A percentile compares a stretch with the other conserved stretches of the same genome.
These are phyloP conservation scores for Galerina marginata DNA, from an alignment of 768 basidiomycete species.

Conservation along the genomic window DNA sequence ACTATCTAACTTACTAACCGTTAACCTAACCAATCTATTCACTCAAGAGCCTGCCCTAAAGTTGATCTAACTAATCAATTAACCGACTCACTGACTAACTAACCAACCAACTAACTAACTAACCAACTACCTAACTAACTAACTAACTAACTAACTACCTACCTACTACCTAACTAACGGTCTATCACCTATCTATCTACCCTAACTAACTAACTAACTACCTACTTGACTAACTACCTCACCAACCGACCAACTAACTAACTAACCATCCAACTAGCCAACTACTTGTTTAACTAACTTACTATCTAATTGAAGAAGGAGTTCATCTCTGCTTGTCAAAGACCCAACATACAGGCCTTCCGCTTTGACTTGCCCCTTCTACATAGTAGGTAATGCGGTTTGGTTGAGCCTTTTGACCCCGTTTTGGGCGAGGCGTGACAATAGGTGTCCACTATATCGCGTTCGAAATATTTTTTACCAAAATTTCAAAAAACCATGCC, in stretches of 20 bases:
- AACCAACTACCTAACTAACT: conserved; percentile 17
- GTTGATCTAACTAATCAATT: not conserved
- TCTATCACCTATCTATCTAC: not conserved
- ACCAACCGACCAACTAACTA: not conserved
- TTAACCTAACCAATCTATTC: too few relatives aligned
- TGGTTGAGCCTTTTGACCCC: conserved; percentile 30
- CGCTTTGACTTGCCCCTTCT: conserved; percentile 25
- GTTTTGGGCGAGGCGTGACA: conserved; percentile 20
- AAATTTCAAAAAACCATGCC: too few relatives aligned
- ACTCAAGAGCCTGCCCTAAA: too few relatives aligned
- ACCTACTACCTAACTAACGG: not conserved
- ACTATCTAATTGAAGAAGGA: not conserved
- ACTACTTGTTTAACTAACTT: too few relatives aligned
- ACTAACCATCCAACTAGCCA: not conserved
- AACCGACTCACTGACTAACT: not conserved
- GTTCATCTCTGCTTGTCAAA: not conserved
- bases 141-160: not conserved
- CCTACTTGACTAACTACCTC: not conserved
- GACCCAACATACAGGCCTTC: not conserved
- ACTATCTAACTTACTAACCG: too few relatives aligned
- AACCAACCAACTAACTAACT: not conserved
- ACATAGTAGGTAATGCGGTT: conserved; percentile 33
- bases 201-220: not conserved
- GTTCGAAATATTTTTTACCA: conserved; percentile 13
- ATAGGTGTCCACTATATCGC: conserved; percentile 14